These are phyloP conservation scores for Corchorus capsularis DNA, from an alignment of 345 rosid species.

Conservation along the genomic window DNA sequence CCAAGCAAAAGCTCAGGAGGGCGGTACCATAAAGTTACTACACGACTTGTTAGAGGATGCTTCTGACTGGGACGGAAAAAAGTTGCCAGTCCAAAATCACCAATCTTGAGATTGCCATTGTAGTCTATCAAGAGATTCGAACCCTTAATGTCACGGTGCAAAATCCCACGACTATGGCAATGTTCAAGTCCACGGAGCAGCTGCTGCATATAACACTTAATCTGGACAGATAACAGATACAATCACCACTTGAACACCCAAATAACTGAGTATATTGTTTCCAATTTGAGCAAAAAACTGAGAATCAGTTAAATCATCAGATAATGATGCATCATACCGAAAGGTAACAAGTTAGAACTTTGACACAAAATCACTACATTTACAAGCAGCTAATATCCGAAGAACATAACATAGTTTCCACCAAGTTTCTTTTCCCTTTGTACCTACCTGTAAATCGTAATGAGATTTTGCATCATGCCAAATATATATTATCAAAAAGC, in stretches of 20 bases:
- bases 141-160: constrained; percentile 76
- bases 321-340: not conserved
- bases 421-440: not conserved
- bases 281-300: not conserved
- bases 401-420: not conserved
- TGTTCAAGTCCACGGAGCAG: constrained; percentile 59
- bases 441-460: not conserved
- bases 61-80: constrained; percentile 36
- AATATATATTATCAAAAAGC: not conserved
- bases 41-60: constrained; percentile 73
- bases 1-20: constrained; percentile 76
- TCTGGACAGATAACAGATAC: constrained; percentile 39
- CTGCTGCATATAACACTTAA: constrained; percentile 72
- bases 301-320: not conserved
- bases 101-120: constrained; percentile 61
- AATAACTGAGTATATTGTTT: constrained; percentile 1
- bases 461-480: not conserved
- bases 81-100: constrained; percentile 67
- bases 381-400: not conserved
- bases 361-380: not conserved
- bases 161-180: constrained; percentile 61
- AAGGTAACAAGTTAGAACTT: not conserved
- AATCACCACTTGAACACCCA: not conserved
- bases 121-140: constrained; percentile 60
- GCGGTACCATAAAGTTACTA: constrained; percentile 72